Base-by-base conservation (phyloP, 129 eudicot genomes). In the Escallonia rubra region DNA sequence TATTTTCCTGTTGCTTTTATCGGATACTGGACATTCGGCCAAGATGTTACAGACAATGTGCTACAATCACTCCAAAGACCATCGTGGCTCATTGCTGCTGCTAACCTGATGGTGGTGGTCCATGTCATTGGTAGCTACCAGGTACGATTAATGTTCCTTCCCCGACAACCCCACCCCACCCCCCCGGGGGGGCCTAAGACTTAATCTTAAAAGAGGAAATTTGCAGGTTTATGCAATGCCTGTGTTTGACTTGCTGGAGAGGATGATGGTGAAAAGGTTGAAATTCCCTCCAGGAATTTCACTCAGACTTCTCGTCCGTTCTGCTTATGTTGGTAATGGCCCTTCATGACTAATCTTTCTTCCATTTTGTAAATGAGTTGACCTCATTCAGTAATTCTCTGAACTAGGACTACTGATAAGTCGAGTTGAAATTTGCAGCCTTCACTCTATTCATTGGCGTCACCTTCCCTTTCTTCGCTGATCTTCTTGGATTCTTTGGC, bases 91-190 rank as follows among this genome's bases (percentile, higher is more conserved):
- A 92, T 92, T 61, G 96, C 95, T 2, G 79, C 95, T 12, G 98
- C 98, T 61, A 89, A 92, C 74, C 61, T 92, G 66, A 86, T 92
- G 95, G 98, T 92, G 10, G 96, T 92, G 11, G 80, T 92, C 63
- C 98, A 92, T 80, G 98, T 92, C 74, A 87, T 92, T 51, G 98
- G 98, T 15, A 92, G 98, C 84, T 92, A 84, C 74, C 91, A 84
- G 87, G 95, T 85, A 75, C 65, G 6, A 7, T 9, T 45, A 23
- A 23, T 23, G 34, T 23, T 23, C 34, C 34, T 23, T 23, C 34
- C 34, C 34, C 34, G 34, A 23, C 34, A 23, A 23, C 34, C 34
- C 34, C 34, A 23, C 34, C 34, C 34, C 34, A 23, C 34, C 34
- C 34, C 34, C 34, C 34, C 34, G 34, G 34, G 34, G 34, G 34